Base-by-base conservation (phyloP, 225 moss, liverwort and hornwort genomes). In the Takakia lepidozioides region DNA sequence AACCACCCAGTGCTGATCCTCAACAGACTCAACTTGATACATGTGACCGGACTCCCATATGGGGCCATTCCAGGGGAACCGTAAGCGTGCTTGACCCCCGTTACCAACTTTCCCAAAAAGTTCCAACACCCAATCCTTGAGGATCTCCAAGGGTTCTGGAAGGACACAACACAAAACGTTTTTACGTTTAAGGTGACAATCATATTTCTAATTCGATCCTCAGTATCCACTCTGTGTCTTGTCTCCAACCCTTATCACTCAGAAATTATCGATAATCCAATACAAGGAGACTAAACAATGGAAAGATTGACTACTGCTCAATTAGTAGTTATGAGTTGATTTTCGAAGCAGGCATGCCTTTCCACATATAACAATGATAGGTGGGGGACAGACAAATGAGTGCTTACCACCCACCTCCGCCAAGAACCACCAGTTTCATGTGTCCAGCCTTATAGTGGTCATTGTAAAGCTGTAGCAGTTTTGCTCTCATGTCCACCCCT, bases 361-460 rank as follows among this genome's bases (percentile, higher is more conserved):
- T n/a, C n/a, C n/a, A n/a, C n/a, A n/a, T n/a, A n/a, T n/a, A n/a
- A n/a, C n/a, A n/a, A n/a, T n/a, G n/a, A n/a, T n/a, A n/a, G n/a
- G n/a, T n/a, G n/a, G n/a, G n/a, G n/a, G n/a, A n/a, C n/a, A n/a
- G 30, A 61, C 60, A 50, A 70, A 54, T 51, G 50, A 77, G 71
- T 58, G 80, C 80, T 75, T 81, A 75, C 75, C 80, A 81, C 78
- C 60, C 73, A 82, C 82, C 82, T 82, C 78, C 82, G 71, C 82
- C 74, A 74, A 74, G 71, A 56, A 83, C 43, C 43, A 74, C 70
- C 20, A 83, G 73, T 65, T 71, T 83, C 82, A 83, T 78, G 21
- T 71, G 62, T 48, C 82, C 78, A 48, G 60, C 82, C 38, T 42
- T 41, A 38, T 83, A 83, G 47, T 78, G 61, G 42, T 74, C 52